Evolutionary conservation across 1,284 basidiomycete species (phyloP), one percentile per base, ranked within the genome.

Genomic region (Acaromyces ingoldii): DNA sequence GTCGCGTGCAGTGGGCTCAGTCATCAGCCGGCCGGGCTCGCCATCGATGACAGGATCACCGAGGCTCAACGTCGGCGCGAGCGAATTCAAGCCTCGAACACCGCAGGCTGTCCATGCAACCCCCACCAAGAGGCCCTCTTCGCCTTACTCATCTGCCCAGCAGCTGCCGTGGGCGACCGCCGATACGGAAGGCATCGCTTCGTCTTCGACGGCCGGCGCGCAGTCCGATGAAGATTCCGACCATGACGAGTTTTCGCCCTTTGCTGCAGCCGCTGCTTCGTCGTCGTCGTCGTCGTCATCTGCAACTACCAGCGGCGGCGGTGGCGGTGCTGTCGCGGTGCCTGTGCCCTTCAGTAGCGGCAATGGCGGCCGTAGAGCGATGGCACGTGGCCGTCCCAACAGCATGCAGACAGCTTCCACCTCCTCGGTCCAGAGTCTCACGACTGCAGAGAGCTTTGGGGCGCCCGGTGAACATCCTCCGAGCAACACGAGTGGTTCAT

Each of bases 201-300:
- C 45, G 37, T 41, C 22, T 28, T 13, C 4, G 15, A n/a, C 22
- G 26, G 39, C 39, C 21, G 10, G 11, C 13, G 10, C 21, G 9
- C 22, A 24, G 74, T 19, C 65, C 3, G 63, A 58, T 1, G 78
- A 79, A 26, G 79, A 80, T n/a, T 79, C 78, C 29, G 77, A 80
- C 39, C 79, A 80, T 51, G 80, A 82, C 63, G 81, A 82, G 62
- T 82, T 82, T 62, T 81, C 81, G 36, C 81, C 81, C 0, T 82
- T 82, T 53, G 79, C 25, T 26, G 42, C 42, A 29, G 42, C 34
- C 13, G 13, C 42, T 15, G 42, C 34, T 31, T 31, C 42, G 13
- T n/a, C 17, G 2, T 45, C 42, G 19, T 45, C 48, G 25, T 50
- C 48, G 19, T 48, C 46, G 31, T 39, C 46, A 19, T 26, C 42